phyloP scores from a whole-genome alignment of 257 asterid species.

The Solanum pinnatisectum region DNA sequence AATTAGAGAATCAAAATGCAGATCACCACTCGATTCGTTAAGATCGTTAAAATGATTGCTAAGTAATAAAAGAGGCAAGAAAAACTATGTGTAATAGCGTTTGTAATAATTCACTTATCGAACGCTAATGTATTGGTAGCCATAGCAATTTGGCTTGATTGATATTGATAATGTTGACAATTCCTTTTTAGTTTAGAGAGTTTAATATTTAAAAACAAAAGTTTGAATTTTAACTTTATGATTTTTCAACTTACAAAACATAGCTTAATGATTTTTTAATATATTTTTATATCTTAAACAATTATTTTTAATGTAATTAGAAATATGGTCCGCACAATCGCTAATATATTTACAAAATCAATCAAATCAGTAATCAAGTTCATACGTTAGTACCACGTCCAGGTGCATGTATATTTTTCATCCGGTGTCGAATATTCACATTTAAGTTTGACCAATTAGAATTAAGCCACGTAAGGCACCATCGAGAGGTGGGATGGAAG shows the following conservation, averaged over 20 bases:
- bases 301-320: too few species aligned
- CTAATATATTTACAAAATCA: too few species aligned
- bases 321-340: too few species aligned
- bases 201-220: neutral
- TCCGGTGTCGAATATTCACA: neutral
- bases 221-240: neutral
- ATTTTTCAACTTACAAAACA: neutral
- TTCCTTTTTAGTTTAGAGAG: neutral
- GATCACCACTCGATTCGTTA: neutral
- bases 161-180: neutral
- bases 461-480: neutral
- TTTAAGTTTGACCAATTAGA: fast-evolving
- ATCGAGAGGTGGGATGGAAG: neutral
- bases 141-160: neutral
- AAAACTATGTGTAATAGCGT: neutral
- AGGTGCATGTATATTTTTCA: too few species aligned
- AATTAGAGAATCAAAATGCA: neutral
- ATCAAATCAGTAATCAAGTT: neutral
- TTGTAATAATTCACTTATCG: neutral
- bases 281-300: too few species aligned
- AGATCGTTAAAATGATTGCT: neutral
- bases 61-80: neutral
- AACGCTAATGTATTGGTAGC: neutral
- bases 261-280: neutral
- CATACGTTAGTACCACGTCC: neutral